Conservation (phyloP, 768 basidiomycete genomes). For the Hydnomerulius pinastri region DNA sequence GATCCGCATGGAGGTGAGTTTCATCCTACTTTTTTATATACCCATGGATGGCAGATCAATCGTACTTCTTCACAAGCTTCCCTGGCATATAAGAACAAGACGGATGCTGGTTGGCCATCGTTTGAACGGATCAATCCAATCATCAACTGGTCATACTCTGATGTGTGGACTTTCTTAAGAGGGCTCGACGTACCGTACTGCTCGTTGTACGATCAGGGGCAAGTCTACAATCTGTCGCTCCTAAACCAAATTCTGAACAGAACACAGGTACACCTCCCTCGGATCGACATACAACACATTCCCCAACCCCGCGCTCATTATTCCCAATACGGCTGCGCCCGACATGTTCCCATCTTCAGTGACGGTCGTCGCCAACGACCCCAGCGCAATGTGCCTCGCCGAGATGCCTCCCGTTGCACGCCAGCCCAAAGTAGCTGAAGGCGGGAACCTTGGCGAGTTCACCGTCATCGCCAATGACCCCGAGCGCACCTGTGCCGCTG, state of each 20-base stretch:
- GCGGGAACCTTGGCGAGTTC: slow-evolving; percentile 1
- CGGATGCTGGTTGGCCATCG: slow-evolving; percentile 86
- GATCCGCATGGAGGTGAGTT: slow-evolving; percentile 93
- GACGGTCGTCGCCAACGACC: slow-evolving; percentile 21
- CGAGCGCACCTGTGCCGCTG: slow-evolving; percentile 17
- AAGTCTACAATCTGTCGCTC: slow-evolving; percentile 23
- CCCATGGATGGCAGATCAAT: neutral
- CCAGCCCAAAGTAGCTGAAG: neutral
- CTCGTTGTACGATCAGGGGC: slow-evolving; percentile 89
- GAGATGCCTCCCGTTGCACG: slow-evolving; percentile 7
- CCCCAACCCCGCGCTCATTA: slow-evolving; percentile 80
- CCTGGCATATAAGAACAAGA: slow-evolving; percentile 74
- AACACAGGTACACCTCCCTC: slow-evolving; percentile 88
- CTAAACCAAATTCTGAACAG: neutral
- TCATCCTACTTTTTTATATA: no score
- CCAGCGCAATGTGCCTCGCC: slow-evolving; percentile 17
- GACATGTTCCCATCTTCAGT: slow-evolving; percentile 21
- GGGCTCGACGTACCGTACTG: slow-evolving; percentile 83
- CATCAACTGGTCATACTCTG: slow-evolving; percentile 89
- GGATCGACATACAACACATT: slow-evolving; percentile 95
- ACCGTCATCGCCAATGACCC: slow-evolving; percentile 23
- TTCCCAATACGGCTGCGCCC: slow-evolving; percentile 14
- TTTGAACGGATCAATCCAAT: slow-evolving; percentile 94
- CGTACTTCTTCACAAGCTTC: slow-evolving; percentile 46
- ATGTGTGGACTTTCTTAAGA: slow-evolving; percentile 88